Base-by-base conservation (phyloP, 225 moss, liverwort and hornwort species). In the Bryoerythrophyllum caledonicum region DNA sequence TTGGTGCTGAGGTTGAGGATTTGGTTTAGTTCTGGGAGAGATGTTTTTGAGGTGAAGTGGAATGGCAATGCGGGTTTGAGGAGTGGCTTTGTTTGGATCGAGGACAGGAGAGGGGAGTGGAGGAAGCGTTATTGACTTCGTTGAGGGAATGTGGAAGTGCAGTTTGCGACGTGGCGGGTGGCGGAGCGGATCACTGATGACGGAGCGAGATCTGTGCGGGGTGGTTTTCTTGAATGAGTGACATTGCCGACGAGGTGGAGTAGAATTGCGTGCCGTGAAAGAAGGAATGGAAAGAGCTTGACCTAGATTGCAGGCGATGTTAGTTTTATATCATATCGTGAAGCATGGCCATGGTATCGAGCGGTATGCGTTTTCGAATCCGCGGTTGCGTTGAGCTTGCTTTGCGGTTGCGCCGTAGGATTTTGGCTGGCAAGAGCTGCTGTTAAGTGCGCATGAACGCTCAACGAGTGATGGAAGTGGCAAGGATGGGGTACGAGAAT, bases 401-500 rank as follows among this genome's bases (percentile, higher is more conserved):
- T 20, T 54, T 30, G 16, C 66, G 34, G 54, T 40, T 69, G 41
- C 70, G 70, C 49, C 80, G 25, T 70, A 67, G 78, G 71, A 38
- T 78, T 71, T 30, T 71, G 71, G 62, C 67, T 78, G 71, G 67
- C 48, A 67, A 71, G 62, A 78, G 74, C 56, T 61, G 48, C 56
- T 61, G 55, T 11, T 74, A 78, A 61, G 27, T 46, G 40, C 59
- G 27, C n/a, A 44, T 69, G 72, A 37, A 44, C 28, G 46, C 74
- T 61, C n/a, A n/a, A n/a, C 74, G 56, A 75, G 71, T 78, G 34
- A 81, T 79, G 77, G 71, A 84, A 57, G 75, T 74, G 71, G 81
- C 78, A 70, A 49, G 78, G 71, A 82, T 81, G 81, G 81, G 76
- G 46, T 74, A 69, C 21, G 81, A 70, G 49, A 84, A 74, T 65